Base-by-base conservation (phyloP, 139 green algal species). In the Chlamydomonas sp. region DNA sequence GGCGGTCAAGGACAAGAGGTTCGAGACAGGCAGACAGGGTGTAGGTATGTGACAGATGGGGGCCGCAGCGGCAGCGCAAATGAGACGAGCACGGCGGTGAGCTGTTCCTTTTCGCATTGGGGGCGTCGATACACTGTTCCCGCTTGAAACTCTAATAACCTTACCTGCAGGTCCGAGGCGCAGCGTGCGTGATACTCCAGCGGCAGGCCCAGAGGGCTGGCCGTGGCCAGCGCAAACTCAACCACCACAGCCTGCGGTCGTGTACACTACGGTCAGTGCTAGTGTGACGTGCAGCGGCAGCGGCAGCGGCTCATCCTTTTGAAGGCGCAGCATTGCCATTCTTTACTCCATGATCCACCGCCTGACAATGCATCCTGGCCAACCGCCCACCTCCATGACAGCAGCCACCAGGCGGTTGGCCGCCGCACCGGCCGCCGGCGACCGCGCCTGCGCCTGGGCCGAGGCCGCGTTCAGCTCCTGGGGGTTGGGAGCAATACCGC, bases 161-260 rank as follows among this genome's bases (percentile, higher is more conserved):
- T 7, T 17, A 83, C 78, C 80, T 98, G 90, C 69, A 98, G 87
- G 68, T 85, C 85, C 10, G 77, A 83, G 72, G 95, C 91, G 88
- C 95, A 98, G 12, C 72, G 78, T 78, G 97, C 94, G 85, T 99
- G 97, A 77, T 95, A 93, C 63, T 97, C 96, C 94, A 94, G 97
- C 3, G 95, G 91, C 79, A 98, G 85, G 2, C 95, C 94, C 92
- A 99, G 90, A 2, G 91, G 72, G 64, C 77, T 93, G 61, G 97
- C 93, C 0, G 93, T 97, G 68, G 87, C 71, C 4, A 95, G 93
- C 1, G 89, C 88, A 79, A 99, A 99, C 91, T 99, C 96, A 0
- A 80, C 74, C 57, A 99, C 95, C 2, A 97, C 71, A 1, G 93
- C 92, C 83, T 86, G 57, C 63, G 31, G 31, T 49, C 31, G 31